Conservation (phyloP, 768 basidiomycete genomes). For the Lanmaoa rubissima region DNA sequence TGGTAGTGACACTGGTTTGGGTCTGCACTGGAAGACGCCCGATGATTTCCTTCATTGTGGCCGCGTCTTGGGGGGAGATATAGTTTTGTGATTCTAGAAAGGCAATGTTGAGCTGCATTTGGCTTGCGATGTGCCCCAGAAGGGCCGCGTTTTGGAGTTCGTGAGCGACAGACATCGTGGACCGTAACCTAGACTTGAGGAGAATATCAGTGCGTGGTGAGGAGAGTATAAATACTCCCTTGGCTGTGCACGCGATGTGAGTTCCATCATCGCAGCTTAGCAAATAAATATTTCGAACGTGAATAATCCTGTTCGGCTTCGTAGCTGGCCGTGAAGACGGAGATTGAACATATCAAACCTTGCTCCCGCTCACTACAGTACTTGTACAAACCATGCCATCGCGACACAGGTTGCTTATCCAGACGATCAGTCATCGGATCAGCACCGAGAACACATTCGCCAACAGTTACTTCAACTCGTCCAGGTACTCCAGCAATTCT, state of each 20-base stretch:
- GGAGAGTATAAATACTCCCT: slow-evolving; percentile 12
- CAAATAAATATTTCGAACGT: neutral
- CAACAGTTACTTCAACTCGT: too few species aligned
- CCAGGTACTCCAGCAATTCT: too few species aligned
- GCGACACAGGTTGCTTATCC: too few species aligned
- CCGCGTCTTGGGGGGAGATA: slow-evolving; percentile 48
- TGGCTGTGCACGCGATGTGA: slow-evolving; percentile 11
- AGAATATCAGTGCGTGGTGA: neutral
- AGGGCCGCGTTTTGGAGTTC: slow-evolving; percentile 41
- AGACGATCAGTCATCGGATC: too few species aligned
- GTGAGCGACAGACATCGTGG: slow-evolving; percentile 23
- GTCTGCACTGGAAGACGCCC: slow-evolving; percentile 40
- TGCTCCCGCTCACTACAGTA: too few species aligned
- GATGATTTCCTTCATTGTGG: slow-evolving; percentile 41
- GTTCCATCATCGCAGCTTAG: neutral
- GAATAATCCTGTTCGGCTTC: too few species aligned
- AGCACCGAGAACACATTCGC: too few species aligned
- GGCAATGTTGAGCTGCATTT: slow-evolving; percentile 54
- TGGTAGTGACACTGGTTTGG: slow-evolving; percentile 14
- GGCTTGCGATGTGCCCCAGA: slow-evolving; percentile 56
- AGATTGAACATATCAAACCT: too few species aligned
- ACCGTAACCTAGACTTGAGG: neutral
- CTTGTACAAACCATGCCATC: too few species aligned
- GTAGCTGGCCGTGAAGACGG: too few species aligned
- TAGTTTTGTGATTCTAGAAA: slow-evolving; percentile 57